Conservation (phyloP, 2,329 filamentous ascomycete genomes). For the Purpureocillium lavendulum region DNA sequence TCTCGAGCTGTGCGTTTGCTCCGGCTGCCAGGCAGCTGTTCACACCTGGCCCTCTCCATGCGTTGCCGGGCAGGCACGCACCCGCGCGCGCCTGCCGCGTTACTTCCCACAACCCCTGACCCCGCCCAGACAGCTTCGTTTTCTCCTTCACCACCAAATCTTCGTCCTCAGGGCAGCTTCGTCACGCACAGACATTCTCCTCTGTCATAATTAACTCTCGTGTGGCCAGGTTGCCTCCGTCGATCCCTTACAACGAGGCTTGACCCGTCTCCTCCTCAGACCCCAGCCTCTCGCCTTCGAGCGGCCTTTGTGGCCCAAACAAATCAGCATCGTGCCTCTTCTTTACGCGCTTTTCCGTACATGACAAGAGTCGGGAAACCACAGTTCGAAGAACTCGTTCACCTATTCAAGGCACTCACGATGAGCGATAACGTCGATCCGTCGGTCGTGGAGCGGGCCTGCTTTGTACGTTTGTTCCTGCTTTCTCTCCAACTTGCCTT, state of each 20-base stretch:
- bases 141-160: too few relatives aligned
- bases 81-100: not conserved
- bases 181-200: too few relatives aligned
- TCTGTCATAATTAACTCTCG: too few relatives aligned
- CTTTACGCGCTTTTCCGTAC: not conserved
- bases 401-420: not conserved
- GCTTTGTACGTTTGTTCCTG: not conserved
- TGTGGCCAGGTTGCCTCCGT: too few relatives aligned
- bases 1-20: too few relatives aligned
- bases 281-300: too few relatives aligned
- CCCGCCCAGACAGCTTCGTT: too few relatives aligned
- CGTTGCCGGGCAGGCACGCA: not conserved
- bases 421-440: not conserved
- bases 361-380: not conserved
- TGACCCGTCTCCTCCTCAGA: too few relatives aligned
- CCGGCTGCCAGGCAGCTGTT: not conserved
- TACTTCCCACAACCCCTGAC: not conserved
- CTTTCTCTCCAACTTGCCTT: not conserved
- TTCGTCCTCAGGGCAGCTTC: too few relatives aligned
- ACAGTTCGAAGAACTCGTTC: not conserved
- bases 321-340: not conserved
- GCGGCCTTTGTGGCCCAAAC: too few relatives aligned
- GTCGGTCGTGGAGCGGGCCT: not conserved
- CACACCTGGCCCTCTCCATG: not conserved
- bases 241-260: too few relatives aligned